Evolutionary conservation across 495 filamentous ascomycete species (phyloP), one percentile per base, ranked within the genome.

Genomic region (Hypoxylon intermedium): DNA sequence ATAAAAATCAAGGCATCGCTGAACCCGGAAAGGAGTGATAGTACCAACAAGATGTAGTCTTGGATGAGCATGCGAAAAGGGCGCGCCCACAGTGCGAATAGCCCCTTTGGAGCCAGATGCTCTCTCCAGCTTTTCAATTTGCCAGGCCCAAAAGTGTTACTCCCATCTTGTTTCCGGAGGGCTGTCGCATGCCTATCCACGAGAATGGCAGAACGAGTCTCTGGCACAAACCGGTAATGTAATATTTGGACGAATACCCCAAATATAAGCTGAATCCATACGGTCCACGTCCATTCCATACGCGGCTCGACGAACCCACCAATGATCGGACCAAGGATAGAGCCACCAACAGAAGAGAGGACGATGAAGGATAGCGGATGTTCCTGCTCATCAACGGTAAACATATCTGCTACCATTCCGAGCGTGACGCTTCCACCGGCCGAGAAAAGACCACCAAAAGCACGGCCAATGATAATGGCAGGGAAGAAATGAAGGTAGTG

Each of bases 371-470:
- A 88, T 3, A 91, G 85, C 2, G 87, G 88, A 53, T 83, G 81
- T 58, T 88, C 84, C 63, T 92, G 89, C 12, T 84, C 75, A 53
- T 89, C 83, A 0, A 87, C 53, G 38, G 86, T 84, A 75, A 84
- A 92, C 82, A 92, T 84, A 63, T 93, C 89, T 3, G 89, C 89
- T 26, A 91, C 86, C 85, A 93, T 89, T 18, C 89, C 89, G 1
- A 93, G 78, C 0, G 89, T 93, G 46, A 93, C 89, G 9, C 87
- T 90, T 33, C 89, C 89, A 18, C 89, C 89, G 16, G 89, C 89
- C 0, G 87, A 88, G 26, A 84, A 87, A 1, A 92, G 72, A 30
- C 89, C 89, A 31, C 89, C 89, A 0, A 93, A 77, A 3, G 82
- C 77, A 36, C 89, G 87, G 21, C 83, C 84, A 13, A 85, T 83